These are phyloP conservation scores for Nicotiana obtusifolia DNA, from an alignment of 257 asterid genomes.

Conservation along the genomic window DNA sequence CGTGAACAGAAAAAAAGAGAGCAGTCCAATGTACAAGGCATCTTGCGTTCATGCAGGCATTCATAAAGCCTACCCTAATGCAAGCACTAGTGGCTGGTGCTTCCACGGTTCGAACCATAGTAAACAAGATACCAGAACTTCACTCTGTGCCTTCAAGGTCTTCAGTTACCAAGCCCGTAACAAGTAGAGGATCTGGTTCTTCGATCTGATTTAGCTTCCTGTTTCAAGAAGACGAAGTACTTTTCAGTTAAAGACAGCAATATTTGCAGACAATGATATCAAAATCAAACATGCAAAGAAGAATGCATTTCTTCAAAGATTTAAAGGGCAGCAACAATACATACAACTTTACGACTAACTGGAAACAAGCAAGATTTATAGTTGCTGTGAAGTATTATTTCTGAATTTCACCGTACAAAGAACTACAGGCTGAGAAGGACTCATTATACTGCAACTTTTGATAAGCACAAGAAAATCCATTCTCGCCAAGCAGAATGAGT, in stretches of 20 bases:
- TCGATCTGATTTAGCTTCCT: constrained; percentile 36
- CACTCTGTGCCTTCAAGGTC: constrained; percentile 45
- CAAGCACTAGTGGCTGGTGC: no score
- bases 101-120: no score
- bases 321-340: neutral
- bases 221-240: constrained; percentile 6
- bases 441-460: neutral
- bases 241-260: neutral
- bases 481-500: neutral
- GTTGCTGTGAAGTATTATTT: neutral
- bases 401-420: neutral
- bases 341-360: neutral
- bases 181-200: constrained; percentile 38
- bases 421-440: neutral
- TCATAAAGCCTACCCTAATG: no score
- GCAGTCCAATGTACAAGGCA: no score
- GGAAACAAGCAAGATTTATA: neutral
- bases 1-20: neutral
- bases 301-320: neutral
- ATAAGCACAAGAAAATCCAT: neutral
- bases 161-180: constrained; percentile 26
- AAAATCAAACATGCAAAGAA: neutral
- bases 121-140: constrained; percentile 2
- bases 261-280: neutral
- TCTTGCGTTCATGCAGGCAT: no score